These are phyloP conservation scores for Sporothrix pallida DNA, from an alignment of 2,329 filamentous ascomycete genomes.

Conservation along the genomic window DNA sequence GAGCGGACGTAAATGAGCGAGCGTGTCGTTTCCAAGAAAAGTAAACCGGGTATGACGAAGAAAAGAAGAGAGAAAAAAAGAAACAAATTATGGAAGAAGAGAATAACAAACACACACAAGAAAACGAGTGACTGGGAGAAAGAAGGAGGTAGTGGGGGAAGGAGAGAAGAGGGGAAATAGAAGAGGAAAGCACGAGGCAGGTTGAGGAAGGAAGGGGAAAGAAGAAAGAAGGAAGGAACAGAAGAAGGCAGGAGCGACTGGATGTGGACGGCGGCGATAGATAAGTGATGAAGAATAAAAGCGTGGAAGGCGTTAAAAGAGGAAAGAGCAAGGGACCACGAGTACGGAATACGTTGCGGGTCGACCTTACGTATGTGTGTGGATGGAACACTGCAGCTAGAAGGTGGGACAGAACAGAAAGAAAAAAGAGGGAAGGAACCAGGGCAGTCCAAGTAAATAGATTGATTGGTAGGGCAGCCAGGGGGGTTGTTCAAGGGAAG, in stretches of 20 bases:
- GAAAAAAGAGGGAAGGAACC: not conserved
- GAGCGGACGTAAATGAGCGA: constrained; percentile 14
- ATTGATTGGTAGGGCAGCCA: constrained; percentile 6
- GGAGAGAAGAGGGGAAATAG: not conserved
- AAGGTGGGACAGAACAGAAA: constrained; percentile 10
- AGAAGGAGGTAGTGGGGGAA: not conserved
- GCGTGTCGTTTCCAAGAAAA: constrained; percentile 21
- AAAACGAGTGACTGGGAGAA: constrained; percentile 15
- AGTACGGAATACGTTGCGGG: constrained; percentile 19
- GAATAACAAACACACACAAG: not conserved
- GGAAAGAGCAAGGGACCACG: constrained; percentile 13
- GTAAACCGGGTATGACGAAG: constrained; percentile 1
- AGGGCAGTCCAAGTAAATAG: not conserved
- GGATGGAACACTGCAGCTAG: not conserved
- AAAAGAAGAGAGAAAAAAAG: not conserved
- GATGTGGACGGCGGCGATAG: constrained; percentile 20
- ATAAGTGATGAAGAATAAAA: constrained; percentile 27
- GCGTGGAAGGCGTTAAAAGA: not conserved
- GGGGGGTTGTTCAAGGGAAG: not conserved
- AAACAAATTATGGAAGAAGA: not conserved
- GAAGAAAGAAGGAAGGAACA: not conserved
- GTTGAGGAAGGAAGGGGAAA: not conserved
- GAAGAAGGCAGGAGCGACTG: not conserved
- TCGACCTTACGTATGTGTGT: constrained; percentile 27
- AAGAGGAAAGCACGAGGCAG: not conserved